phyloP scores from a whole-genome alignment of 2,329 filamentous ascomycete genomes.

The Fusarium gaditjirri region DNA sequence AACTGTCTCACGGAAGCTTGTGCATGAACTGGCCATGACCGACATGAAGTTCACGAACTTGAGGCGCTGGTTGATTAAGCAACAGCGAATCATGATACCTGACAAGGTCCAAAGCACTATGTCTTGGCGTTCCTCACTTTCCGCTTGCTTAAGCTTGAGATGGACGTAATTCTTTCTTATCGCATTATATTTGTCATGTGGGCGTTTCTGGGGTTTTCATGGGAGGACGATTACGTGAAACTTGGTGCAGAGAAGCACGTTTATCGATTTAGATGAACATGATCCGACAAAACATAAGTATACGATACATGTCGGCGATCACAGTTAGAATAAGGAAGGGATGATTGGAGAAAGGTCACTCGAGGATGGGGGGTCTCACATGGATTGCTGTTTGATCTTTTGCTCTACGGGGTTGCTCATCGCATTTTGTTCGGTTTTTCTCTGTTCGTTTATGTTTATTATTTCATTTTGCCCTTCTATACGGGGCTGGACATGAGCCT shows the following conservation, averaged over 20 bases:
- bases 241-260: conserved; percentile 1
- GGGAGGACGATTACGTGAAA: conserved; percentile 13
- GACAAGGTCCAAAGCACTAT: background rate
- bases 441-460: background rate
- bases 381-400: conserved; percentile 6
- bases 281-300: background rate
- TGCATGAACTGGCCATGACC: background rate
- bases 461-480: conserved; percentile 6
- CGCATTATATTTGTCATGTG: conserved; percentile 16
- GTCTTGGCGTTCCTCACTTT: conserved; percentile 8
- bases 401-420: background rate
- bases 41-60: background rate
- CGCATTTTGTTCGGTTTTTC: background rate
- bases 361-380: background rate
- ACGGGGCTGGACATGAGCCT: conserved; percentile 11
- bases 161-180: conserved; percentile 5
- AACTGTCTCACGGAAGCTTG: background rate
- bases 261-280: conserved; percentile 11
- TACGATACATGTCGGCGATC: background rate
- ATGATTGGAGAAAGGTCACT: background rate
- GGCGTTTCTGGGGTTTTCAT: conserved; percentile 23
- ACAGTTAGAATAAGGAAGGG: conserved; percentile 10
- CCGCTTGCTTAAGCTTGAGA: conserved; percentile 8
- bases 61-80: background rate
- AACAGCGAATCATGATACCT: conserved; percentile 1